These are phyloP conservation scores for Sphaerulina populicola DNA, from an alignment of 2,329 filamentous ascomycete species.

Conservation along the genomic window DNA sequence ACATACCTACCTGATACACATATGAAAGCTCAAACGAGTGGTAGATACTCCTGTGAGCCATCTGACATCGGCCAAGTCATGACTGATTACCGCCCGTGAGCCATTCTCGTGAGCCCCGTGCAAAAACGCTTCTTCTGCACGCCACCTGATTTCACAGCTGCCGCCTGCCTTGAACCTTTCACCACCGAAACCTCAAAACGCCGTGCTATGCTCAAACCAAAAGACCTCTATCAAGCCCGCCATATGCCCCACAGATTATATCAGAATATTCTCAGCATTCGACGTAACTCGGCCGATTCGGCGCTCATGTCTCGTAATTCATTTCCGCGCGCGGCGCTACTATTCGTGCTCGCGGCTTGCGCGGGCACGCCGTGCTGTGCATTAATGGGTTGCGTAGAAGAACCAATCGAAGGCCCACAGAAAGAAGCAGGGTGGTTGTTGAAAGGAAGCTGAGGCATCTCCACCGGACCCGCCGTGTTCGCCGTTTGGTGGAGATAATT, in stretches of 20 bases:
- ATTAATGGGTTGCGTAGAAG: constrained; percentile 8
- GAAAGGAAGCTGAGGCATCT: constrained; percentile 18
- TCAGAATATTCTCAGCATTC: constrained; percentile 33
- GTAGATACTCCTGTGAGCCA: background rate
- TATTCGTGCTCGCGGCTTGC: constrained; percentile 8
- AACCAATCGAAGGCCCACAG: constrained; percentile 5
- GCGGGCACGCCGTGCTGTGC: constrained; percentile 13
- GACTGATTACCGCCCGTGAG: constrained; percentile 1
- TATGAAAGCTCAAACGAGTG: background rate
- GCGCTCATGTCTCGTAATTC: constrained; percentile 27
- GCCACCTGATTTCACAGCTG: background rate
- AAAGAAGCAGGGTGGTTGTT: constrained; percentile 10
- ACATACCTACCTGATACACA: background rate
- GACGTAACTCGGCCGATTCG: constrained; percentile 36
- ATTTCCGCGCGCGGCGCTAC: constrained; percentile 8
- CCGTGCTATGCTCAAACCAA: constrained; percentile 15
- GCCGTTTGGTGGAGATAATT: constrained; percentile 31
- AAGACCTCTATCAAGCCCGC: constrained; percentile 3
- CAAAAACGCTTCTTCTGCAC: background rate
- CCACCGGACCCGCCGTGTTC: constrained; percentile 17
- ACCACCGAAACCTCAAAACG: constrained; percentile 5
- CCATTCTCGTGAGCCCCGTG: background rate
- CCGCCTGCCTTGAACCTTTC: background rate
- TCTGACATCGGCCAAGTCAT: background rate
- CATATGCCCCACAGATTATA: constrained; percentile 13